Evolutionary conservation across 176 grass and related monocot genomes (phyloP).

Genomic region (Ensete glaucum): DNA sequence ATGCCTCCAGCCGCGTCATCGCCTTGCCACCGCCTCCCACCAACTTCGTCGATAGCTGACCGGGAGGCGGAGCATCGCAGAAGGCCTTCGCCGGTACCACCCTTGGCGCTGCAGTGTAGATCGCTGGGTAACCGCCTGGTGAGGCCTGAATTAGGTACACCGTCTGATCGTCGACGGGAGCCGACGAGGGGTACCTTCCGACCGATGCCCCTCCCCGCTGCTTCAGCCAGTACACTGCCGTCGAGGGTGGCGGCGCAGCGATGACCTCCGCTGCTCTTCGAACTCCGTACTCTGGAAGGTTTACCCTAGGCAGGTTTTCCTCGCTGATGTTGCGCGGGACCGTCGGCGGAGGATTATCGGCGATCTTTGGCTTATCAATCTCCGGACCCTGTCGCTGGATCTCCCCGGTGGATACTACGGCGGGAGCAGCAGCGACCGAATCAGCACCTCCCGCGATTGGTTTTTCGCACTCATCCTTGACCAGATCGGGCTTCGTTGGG

Average conservation of each 20-base stretch:
- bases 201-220: conserved; percentile 24
- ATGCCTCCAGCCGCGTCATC: background rate
- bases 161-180: conserved; percentile 8
- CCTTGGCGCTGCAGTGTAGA: conserved; percentile 4
- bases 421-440: conserved; percentile 20
- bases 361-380: conserved; percentile 52
- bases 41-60: background rate
- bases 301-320: conserved; percentile 53
- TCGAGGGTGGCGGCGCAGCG: background rate
- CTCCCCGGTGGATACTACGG: conserved; percentile 38
- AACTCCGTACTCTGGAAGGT: conserved; percentile 36
- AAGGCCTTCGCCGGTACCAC: background rate
- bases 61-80: conserved; percentile 9
- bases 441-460: background rate
- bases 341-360: conserved; percentile 30
- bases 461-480: conserved; percentile 14
- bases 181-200: conserved; percentile 8
- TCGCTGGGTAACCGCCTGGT: background rate
- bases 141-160: conserved; percentile 4
- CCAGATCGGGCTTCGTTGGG: conserved; percentile 39
- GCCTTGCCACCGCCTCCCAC: background rate
- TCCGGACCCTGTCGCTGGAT: conserved; percentile 64
- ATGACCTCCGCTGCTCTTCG: conserved; percentile 56
- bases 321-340: conserved; percentile 51
- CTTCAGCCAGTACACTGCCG: conserved; percentile 26